Conservation (phyloP, 176 grass and related monocot genomes). For the sorghum (Sorghum bicolor) region Sorghum_bicolor_NCBIv3 NC_012872.2:63903001-63903500, state of each 20-base stretch:
- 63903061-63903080: neutral
- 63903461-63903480: neutral
- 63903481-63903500: neutral
- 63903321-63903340: conserved; percentile 53
- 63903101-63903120: neutral
- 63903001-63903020: conserved; percentile 79
- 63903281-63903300: neutral
- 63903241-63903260: neutral
- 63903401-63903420: conserved; percentile 48
- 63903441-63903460: neutral
- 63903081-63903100: neutral
- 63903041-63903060: conserved; percentile 42
- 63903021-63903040: conserved; percentile 72
- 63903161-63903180: conserved; percentile 60
- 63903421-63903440: conserved; percentile 18
- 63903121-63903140: conserved; percentile 53
- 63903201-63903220: conserved; percentile 59
- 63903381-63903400: conserved; percentile 61
- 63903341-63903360: conserved; percentile 69
- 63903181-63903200: conserved; percentile 67
- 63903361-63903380: conserved; percentile 54
- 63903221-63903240: conserved; percentile 15
- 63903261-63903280: neutral
- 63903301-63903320: neutral
- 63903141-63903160: conserved; percentile 45